Base-by-base conservation (phyloP, 169 alveolate species). In the Plasmodium adleri region DNA sequence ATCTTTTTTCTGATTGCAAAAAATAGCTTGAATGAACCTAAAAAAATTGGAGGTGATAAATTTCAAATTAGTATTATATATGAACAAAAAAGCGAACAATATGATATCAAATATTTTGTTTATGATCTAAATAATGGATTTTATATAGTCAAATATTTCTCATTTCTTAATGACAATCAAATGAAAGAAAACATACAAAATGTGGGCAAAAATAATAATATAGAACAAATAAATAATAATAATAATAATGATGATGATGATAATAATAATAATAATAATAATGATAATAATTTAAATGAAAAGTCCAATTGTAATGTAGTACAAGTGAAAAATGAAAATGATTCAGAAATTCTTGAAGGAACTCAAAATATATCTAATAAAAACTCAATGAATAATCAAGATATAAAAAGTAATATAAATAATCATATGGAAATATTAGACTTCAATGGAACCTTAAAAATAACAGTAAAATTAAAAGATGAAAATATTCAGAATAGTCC, bases 31-130 rank as follows among this genome's bases (percentile, higher is more conserved):
- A 78, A 78, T 59, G 89, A 78, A 52, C 64, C 64, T 32, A 78
- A 78, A 78, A 45, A 66, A 78, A 78, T 78, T 17, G 89, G 89
- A 12, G 89, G 89, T 22, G 89, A 78, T 20, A 78, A 78, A 32
- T 78, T 78, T 71, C 63, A 78, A 70, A 78, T 78, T 20, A 39
- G 60, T 43, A 78, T 78, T 71, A 39, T 60, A 22, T 78, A 78
- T 52, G 89, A 78, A 15, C 71, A 64, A 32, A 54, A 66, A 28
- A 59, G 28, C 12, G 24, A 52, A 64, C 43, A 66, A 20, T 76
- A 78, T 59, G 22, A 47, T 22, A 39, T 78, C 47, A 64, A 78
- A 52, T 66, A 78, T 76, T 13, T 28, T 17, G 59, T 78, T 24
- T 78, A 78, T 45, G 89, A 78, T n/a, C 3, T 78, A 15, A 78